A percentile compares a stretch with the other conserved stretches of the same genome.
phyloP scores from a whole-genome alignment of 176 grass and related monocot genomes.

The Aegilops sharonensis region DNA sequence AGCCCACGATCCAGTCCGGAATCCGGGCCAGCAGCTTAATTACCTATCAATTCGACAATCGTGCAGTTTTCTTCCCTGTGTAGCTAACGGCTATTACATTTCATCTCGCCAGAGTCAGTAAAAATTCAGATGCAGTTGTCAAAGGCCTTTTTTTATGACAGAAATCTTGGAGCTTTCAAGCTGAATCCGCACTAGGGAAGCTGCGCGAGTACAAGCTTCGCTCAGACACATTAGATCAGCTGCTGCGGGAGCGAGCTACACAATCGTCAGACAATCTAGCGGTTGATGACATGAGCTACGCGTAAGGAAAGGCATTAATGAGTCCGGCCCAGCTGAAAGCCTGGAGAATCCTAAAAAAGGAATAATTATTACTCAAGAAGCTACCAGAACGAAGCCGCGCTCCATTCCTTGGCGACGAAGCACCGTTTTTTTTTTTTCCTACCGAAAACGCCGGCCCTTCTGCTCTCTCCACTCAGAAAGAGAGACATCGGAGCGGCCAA shows the following conservation, averaged over 20 bases:
- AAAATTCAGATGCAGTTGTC: background rate
- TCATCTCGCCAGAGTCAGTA: background rate
- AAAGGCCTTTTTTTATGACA: slow-evolving; percentile 2
- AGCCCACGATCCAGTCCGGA: background rate
- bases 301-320: background rate
- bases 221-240: background rate
- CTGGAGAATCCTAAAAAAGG: background rate
- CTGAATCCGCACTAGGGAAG: background rate
- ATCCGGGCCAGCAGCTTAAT: background rate
- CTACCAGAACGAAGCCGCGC: background rate
- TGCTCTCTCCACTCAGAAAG: background rate
- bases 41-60: background rate
- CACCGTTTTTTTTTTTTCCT: background rate
- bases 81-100: background rate
- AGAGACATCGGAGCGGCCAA: background rate
- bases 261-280: background rate
- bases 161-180: background rate
- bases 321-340: background rate
- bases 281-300: background rate
- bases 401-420: background rate
- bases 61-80: background rate
- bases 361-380: background rate
- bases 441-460: slow-evolving; percentile 1
- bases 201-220: background rate
- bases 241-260: background rate